These are phyloP conservation scores for Camellia sinensis DNA, from an alignment of 148 eudicot genomes.

Conservation along the genomic window DNA sequence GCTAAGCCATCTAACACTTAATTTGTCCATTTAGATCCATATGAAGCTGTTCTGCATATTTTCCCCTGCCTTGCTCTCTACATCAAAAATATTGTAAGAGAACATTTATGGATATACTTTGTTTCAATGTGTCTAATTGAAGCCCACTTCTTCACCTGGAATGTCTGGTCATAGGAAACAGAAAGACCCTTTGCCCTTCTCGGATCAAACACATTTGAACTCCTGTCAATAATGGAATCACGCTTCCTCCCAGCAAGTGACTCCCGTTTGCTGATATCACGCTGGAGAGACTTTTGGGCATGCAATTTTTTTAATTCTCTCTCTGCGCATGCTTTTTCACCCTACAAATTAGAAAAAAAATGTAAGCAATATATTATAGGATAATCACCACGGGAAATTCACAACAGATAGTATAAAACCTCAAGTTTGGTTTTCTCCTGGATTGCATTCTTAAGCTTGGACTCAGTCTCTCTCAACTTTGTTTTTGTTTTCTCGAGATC, in stretches of 20 bases:
- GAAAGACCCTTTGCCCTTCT: constrained; percentile 53
- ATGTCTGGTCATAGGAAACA: constrained; percentile 40
- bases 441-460: constrained; percentile 71
- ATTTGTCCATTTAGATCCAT: neutral
- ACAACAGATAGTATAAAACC: constrained; percentile 40
- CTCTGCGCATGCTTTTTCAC: constrained; percentile 88
- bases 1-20: neutral
- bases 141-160: constrained; percentile 48
- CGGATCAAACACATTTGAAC: constrained; percentile 55
- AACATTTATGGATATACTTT: neutral
- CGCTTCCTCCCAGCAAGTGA: constrained; percentile 73
- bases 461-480: constrained; percentile 78
- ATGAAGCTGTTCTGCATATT: neutral
- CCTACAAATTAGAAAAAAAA: constrained; percentile 39
- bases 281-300: constrained; percentile 80
- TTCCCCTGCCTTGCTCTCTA: neutral
- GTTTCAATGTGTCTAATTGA: neutral
- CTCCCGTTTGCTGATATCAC: constrained; percentile 76
- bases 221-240: constrained; percentile 63
- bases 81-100: neutral
- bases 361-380: neutral
- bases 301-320: constrained; percentile 75
- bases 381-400: neutral
- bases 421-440: constrained; percentile 97
- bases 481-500: constrained; percentile 86